These are phyloP conservation scores for Thalia dealbata DNA, from an alignment of 176 grass and related monocot species.

Conservation along the genomic window DNA sequence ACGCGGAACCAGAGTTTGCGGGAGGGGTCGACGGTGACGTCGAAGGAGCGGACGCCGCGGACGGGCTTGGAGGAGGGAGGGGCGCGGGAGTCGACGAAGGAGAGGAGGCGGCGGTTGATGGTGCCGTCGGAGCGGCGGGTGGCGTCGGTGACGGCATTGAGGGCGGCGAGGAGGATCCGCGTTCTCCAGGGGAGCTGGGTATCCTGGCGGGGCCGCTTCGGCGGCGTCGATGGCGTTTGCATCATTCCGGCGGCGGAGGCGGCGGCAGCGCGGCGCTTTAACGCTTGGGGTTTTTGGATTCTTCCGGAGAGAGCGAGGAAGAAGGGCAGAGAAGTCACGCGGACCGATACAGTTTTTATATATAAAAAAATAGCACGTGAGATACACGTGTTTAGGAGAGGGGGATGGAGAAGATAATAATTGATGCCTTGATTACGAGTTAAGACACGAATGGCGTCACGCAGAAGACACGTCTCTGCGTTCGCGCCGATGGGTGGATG, in stretches of 20 bases:
- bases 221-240: too few relatives aligned
- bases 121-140: slow-evolving; percentile 44
- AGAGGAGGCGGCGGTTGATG: slow-evolving; percentile 52
- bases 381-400: too few relatives aligned
- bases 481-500: too few relatives aligned
- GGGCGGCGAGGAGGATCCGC: background rate
- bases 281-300: too few relatives aligned
- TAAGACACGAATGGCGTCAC: too few relatives aligned
- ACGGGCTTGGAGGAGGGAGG: slow-evolving; percentile 1
- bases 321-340: too few relatives aligned
- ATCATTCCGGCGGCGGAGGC: background rate
- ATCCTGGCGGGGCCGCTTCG: background rate
- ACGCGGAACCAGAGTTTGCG: slow-evolving; percentile 37
- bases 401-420: too few relatives aligned
- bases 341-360: too few relatives aligned
- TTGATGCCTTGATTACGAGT: too few relatives aligned
- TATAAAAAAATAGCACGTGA: too few relatives aligned
- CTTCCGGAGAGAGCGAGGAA: background rate
- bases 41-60: slow-evolving; percentile 1
- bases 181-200: background rate
- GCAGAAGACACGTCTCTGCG: too few relatives aligned
- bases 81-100: slow-evolving; percentile 25
- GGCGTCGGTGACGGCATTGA: slow-evolving; percentile 33
- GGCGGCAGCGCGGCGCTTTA: too few relatives aligned
- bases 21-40: slow-evolving; percentile 22